These are phyloP conservation scores for Emmonsiellopsis sp. DNA, from an alignment of 2,329 filamentous ascomycete species.

Conservation along the genomic window DNA sequence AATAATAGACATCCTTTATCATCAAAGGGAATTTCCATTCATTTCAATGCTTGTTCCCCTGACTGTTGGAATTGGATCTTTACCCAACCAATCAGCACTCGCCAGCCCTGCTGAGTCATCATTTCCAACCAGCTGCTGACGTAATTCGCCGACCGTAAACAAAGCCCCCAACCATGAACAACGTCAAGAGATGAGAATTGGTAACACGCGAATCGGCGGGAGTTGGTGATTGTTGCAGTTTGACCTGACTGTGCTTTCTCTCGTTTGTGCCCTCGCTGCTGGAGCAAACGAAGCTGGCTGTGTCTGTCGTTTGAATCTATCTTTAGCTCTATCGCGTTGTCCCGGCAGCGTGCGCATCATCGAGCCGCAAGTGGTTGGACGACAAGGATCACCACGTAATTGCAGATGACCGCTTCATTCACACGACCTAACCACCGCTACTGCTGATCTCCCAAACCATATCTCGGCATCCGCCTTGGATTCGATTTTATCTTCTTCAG, in stretches of 20 bases:
- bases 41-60: too few species aligned
- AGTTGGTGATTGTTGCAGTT: too few species aligned
- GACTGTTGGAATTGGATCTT: too few species aligned
- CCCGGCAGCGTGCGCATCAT: not conserved
- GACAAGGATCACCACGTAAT: not conserved
- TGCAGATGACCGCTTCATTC: not conserved
- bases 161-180: too few species aligned
- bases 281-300: not conserved
- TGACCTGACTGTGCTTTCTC: too few species aligned
- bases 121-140: too few species aligned
- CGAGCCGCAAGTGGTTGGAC: not conserved
- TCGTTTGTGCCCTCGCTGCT: not conserved
- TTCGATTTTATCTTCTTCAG: not conserved
- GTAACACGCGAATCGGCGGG: not conserved
- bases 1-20: too few species aligned
- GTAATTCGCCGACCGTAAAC: too few species aligned
- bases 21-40: too few species aligned
- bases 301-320: not conserved
- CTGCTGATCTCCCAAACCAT: not conserved
- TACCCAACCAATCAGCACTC: too few species aligned
- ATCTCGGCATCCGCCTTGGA: not conserved
- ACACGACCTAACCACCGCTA: not conserved
- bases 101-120: too few species aligned
- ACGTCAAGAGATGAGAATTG: not conserved
- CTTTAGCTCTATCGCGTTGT: not conserved